A percentile compares a stretch with the other conserved stretches of the same genome.
phyloP scores from a whole-genome alignment of 2,329 filamentous ascomycete species.

The Botrytis fabae region DNA sequence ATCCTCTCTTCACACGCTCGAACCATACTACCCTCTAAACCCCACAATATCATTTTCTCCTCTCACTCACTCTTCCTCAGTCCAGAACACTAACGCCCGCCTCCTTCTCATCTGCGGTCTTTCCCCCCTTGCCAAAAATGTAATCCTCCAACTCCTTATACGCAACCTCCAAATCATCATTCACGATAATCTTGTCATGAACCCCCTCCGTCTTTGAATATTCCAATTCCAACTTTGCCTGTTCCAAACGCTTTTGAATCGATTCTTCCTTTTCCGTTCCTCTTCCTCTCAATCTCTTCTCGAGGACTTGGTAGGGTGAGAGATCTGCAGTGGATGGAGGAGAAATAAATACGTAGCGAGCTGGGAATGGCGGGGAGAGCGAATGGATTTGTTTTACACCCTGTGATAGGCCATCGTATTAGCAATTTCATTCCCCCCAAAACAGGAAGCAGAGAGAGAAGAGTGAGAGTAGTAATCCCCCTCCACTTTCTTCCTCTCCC shows the following conservation, averaged over 20 bases:
- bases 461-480: background rate
- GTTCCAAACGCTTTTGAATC: constrained; percentile 66
- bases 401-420: constrained; percentile 40
- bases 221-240: constrained; percentile 73
- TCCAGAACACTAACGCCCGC: background rate
- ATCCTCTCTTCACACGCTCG: background rate
- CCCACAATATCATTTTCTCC: background rate
- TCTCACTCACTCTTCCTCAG: background rate
- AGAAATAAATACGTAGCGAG: constrained; percentile 81
- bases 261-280: constrained; percentile 77
- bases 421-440: background rate
- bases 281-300: constrained; percentile 70
- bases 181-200: constrained; percentile 65
- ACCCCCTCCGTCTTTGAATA: constrained; percentile 67
- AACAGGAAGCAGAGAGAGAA: background rate
- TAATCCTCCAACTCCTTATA: constrained; percentile 55
- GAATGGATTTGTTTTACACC: constrained; percentile 86
- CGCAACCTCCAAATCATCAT: constrained; percentile 62
- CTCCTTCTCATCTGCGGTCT: constrained; percentile 20
- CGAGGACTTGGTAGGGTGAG: constrained; percentile 60
- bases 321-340: constrained; percentile 59
- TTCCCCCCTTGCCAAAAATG: constrained; percentile 43
- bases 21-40: background rate
- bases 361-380: constrained; percentile 51
- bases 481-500: too few relatives aligned